A percentile compares a stretch with the other conserved stretches of the same genome.
Evolutionary conservation across 768 basidiomycete genomes (phyloP).

Genomic region (Heimioporus sp.): DNA sequence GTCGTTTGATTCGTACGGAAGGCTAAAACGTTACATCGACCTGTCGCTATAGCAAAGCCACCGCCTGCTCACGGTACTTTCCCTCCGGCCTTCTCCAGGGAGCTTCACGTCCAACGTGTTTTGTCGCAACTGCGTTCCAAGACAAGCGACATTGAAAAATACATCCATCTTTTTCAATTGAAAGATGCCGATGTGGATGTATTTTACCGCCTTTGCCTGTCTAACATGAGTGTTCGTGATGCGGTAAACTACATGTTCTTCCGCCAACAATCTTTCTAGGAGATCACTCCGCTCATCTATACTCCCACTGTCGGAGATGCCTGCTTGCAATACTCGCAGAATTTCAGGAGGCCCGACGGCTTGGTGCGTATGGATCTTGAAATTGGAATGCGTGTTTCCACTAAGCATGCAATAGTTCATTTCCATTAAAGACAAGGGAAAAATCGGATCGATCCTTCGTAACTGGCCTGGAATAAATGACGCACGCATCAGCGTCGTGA

Average conservation of each 20-base stretch:
- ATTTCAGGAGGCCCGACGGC: conserved; percentile 73
- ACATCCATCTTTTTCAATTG: conserved; percentile 78
- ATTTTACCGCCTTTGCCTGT: conserved; percentile 77
- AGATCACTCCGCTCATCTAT: conserved; percentile 78
- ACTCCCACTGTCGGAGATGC: conserved; percentile 93
- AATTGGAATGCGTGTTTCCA: background rate
- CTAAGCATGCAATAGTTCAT: conserved; percentile 51
- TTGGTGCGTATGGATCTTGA: conserved; percentile 41
- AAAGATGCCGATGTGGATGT: conserved; percentile 68
- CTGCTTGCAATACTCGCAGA: conserved; percentile 79
- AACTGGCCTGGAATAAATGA: conserved; percentile 73
- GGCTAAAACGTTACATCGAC: conserved; percentile 3
- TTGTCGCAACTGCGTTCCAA: conserved; percentile 74
- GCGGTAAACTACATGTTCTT: background rate
- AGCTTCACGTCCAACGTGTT: conserved; percentile 56
- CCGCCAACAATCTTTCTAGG: conserved; percentile 28
- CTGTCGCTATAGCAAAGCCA: conserved; percentile 34
- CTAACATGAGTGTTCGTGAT: conserved; percentile 48
- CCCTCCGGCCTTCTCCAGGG: conserved; percentile 55
- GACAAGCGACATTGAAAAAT: conserved; percentile 73
- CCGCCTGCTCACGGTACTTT: conserved; percentile 52
- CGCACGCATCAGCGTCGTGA: conserved; percentile 89
- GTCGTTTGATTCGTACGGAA: background rate
- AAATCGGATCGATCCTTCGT: conserved; percentile 62
- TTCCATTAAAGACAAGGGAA: conserved; percentile 82